phyloP scores from a whole-genome alignment of 495 filamentous ascomycete genomes.

The Penicillium coffeae region DNA sequence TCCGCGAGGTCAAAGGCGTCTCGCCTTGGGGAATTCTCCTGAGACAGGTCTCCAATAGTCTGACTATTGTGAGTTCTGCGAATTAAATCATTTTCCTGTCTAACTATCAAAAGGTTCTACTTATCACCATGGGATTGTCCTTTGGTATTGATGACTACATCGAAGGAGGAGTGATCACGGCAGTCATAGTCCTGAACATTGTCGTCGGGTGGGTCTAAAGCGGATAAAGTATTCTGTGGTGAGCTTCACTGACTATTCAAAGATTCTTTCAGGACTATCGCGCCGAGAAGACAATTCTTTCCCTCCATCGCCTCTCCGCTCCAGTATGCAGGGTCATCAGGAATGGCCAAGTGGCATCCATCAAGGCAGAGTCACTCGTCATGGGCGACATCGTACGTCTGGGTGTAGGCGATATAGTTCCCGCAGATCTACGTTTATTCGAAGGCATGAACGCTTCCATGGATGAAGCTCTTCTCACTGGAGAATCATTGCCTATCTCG shows the following conservation, averaged over 20 bases:
- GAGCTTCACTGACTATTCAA: too few species aligned
- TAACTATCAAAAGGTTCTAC: slow-evolving; percentile 55
- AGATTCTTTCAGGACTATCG: slow-evolving; percentile 76
- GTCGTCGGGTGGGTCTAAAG: slow-evolving; percentile 52
- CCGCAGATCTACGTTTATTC: slow-evolving; percentile 65
- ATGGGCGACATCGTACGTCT: slow-evolving; percentile 77
- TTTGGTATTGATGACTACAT: slow-evolving; percentile 78
- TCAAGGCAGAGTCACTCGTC: slow-evolving; percentile 70
- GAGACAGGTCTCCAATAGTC: slow-evolving; percentile 60
- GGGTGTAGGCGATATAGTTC: slow-evolving; percentile 66
- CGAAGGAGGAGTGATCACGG: slow-evolving; percentile 77
- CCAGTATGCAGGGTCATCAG: slow-evolving; percentile 75
- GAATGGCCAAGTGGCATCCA: slow-evolving; percentile 58
- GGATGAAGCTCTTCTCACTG: slow-evolving; percentile 50
- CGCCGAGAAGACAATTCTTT: slow-evolving; percentile 84
- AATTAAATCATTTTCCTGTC: neutral
- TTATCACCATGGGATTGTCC: slow-evolving; percentile 79
- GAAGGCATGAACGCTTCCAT: slow-evolving; percentile 76
- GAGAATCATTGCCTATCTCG: slow-evolving; percentile 62
- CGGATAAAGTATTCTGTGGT: too few species aligned
- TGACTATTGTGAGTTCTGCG: slow-evolving; percentile 49
- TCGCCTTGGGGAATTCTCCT: slow-evolving; percentile 54
- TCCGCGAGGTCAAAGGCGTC: slow-evolving; percentile 54
- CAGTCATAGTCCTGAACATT: slow-evolving; percentile 78
- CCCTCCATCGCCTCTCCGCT: slow-evolving; percentile 70